Evolutionary conservation across 1,284 basidiomycete genomes (phyloP).

Genomic region (Laetiporus sulphureus): DNA sequence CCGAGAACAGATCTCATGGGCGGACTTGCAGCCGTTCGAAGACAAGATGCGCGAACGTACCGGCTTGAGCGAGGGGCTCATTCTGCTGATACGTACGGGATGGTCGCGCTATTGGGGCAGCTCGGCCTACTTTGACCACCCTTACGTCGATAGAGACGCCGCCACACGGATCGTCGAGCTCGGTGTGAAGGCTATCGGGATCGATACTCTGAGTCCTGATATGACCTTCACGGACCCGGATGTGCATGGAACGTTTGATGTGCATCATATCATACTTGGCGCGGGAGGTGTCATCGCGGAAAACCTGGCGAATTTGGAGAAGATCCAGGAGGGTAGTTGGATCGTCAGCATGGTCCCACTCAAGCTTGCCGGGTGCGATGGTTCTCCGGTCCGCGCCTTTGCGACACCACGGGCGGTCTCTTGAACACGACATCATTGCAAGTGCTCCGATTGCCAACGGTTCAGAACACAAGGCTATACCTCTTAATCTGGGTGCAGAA

Average conservation of each 20-base stretch:
- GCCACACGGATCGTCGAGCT: slow-evolving; percentile 40
- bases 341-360: slow-evolving; percentile 52
- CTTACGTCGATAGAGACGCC: slow-evolving; percentile 48
- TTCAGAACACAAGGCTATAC: neutral
- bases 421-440: slow-evolving; percentile 27
- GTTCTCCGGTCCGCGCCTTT: slow-evolving; percentile 59
- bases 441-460: no score
- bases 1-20: slow-evolving; percentile 47
- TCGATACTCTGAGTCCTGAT: slow-evolving; percentile 62
- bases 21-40: slow-evolving; percentile 32
- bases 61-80: slow-evolving; percentile 15
- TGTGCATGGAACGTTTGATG: slow-evolving; percentile 33
- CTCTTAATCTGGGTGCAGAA: no score
- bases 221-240: slow-evolving; percentile 37
- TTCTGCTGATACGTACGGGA: slow-evolving; percentile 25
- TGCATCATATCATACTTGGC: slow-evolving; percentile 52
- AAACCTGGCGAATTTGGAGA: slow-evolving; percentile 50
- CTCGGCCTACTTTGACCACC: slow-evolving; percentile 50
- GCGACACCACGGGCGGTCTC: no score
- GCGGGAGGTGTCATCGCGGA: slow-evolving; percentile 58
- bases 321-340: slow-evolving; percentile 32
- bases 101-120: slow-evolving; percentile 40
- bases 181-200: slow-evolving; percentile 49
- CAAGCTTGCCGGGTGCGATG: slow-evolving; percentile 51
- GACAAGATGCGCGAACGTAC: slow-evolving; percentile 15